Base-by-base conservation (phyloP, 352 stramenopile genomes). In the Pythium phragmiticola region DNA sequence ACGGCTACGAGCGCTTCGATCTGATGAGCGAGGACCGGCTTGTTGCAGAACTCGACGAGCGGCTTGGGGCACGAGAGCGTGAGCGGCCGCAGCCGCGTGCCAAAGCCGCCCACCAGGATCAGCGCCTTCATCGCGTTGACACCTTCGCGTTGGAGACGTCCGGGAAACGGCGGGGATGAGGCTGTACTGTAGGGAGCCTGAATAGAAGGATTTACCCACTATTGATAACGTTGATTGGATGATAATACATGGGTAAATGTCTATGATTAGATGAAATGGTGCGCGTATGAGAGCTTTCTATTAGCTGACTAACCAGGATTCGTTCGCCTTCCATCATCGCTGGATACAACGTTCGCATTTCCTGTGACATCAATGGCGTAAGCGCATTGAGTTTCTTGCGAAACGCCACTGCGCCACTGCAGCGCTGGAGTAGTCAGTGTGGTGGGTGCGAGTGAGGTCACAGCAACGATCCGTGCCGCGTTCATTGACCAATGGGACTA, bases 1-100 rank as follows among this genome's bases (percentile, higher is more conserved):
- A 93, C 87, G 58, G 70, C 80, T 17, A 92, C 84, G 41, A 97
- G 84, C 54, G 88, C 89, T 69, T 95, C 83, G 45, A 97, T 92
- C 73, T 97, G 89, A 66, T 97, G 88, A 69, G 91, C 49, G 13
- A 97, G 83, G 63, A 97, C 92, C 11, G 89, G 87, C 55, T 95
- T 96, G 76, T 97, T 97, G 75, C 85, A 94, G 73, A 97, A 97
- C 66, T 97, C 89, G 45, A 97, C 89, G 26, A 97, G 75, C 33
- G 89, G 89, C 76, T 96, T 97, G 48, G 89, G 86, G 45, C 84
- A 95, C 49, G 88, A 96, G 46, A 97, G 85, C 53, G 89, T 96
- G 26, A 96, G 84, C 65, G 89, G 89, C 41, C 89, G 87, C 69
- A 97, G 77, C 51, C 88, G 84, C 73, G 89, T 97, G 57, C 89